Conservation (phyloP, 2,329 filamentous ascomycete genomes). For the Ustulina deusta region DNA sequence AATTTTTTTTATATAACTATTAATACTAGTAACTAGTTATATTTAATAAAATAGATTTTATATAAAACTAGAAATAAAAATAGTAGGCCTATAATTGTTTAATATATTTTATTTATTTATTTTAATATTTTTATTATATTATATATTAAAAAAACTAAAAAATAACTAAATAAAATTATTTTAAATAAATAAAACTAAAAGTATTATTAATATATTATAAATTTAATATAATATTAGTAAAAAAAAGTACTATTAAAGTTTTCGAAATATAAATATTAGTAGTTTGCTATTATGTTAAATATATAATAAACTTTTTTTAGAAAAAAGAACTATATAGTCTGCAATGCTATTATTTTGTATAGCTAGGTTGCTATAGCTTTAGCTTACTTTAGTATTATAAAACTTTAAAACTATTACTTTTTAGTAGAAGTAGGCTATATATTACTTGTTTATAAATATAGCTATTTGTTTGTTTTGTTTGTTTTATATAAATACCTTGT, state of each 20-base stretch:
- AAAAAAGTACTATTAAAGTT: slow-evolving; percentile 1
- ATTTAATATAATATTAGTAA: neutral
- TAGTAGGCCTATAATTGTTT: neutral
- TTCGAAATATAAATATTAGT: neutral
- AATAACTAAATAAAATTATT: slow-evolving; percentile 4
- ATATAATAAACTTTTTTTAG: slow-evolving; percentile 3
- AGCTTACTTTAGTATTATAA: neutral
- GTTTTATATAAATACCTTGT: neutral
- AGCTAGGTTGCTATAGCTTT: neutral
- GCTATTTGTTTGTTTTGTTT: neutral
- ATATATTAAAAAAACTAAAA: neutral
- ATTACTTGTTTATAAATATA: neutral
- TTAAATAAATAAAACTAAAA: neutral
- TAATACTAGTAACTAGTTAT: neutral
- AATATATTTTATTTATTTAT: neutral
- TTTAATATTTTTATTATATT: slow-evolving; percentile 1
- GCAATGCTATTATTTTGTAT: neutral
- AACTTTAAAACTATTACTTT: neutral
- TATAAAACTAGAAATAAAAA: neutral
- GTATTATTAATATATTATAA: neutral
- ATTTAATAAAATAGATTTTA: neutral
- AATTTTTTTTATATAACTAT: neutral
- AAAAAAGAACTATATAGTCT: neutral
- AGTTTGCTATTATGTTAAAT: neutral
- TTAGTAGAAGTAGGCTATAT: neutral